Conservation (phyloP, 805 yeast genomes). For the Metschnikowia kofuensis region DNA sequence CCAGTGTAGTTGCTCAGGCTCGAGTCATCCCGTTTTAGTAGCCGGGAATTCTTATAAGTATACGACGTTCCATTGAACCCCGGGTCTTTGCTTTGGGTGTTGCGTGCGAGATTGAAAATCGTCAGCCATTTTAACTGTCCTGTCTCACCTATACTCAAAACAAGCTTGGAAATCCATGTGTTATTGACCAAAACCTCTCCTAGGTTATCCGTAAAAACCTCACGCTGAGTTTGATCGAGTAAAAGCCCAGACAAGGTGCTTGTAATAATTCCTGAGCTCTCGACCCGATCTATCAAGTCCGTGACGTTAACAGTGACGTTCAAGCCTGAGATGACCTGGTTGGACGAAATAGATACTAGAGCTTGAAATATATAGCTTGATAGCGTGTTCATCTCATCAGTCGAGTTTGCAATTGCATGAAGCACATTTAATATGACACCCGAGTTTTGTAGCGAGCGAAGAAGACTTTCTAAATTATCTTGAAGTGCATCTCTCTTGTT, state of each 20-base stretch:
- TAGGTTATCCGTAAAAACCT: conserved; percentile 21
- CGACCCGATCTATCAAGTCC: conserved; percentile 20
- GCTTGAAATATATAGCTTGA: conserved; percentile 20
- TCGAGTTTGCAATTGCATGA: conserved; percentile 29
- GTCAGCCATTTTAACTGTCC: conserved; percentile 26
- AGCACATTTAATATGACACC: conserved; percentile 25
- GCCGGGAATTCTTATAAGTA: not conserved
- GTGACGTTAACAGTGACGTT: conserved; percentile 24
- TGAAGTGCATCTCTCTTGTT: conserved; percentile 11
- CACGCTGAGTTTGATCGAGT: conserved; percentile 28
- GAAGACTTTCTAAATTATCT: conserved; percentile 12
- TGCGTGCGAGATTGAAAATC: conserved; percentile 28
- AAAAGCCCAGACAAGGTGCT: conserved; percentile 26
- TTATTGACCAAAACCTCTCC: conserved; percentile 28
- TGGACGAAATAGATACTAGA: conserved; percentile 14
- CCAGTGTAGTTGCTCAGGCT: conserved; percentile 23
- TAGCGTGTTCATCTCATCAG: conserved; percentile 28
- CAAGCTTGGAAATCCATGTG: conserved; percentile 29
- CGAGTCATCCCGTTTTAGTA: conserved; percentile 5
- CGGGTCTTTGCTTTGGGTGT: conserved; percentile 30
- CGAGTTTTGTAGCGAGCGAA: conserved; percentile 22
- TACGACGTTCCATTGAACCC: conserved; percentile 15
- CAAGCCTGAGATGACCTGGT: conserved; percentile 13
- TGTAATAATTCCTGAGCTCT: conserved; percentile 27
- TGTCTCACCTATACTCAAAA: conserved; percentile 35